phyloP scores from a whole-genome alignment of 1,284 basidiomycete genomes.

The Austroboletus niveus region DNA sequence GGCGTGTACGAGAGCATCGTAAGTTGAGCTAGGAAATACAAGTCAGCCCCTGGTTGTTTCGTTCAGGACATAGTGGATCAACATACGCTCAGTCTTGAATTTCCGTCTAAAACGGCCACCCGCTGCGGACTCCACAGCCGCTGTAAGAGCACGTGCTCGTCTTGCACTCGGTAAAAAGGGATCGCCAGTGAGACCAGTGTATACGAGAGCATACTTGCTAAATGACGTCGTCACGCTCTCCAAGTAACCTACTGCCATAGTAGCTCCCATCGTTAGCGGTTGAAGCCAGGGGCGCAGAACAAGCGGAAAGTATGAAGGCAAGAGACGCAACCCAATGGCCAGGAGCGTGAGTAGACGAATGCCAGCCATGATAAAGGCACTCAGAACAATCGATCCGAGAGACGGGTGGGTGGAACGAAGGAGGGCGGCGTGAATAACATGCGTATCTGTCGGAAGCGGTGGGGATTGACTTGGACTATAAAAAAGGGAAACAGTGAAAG shows the following conservation, averaged over 20 bases:
- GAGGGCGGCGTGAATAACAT: conserved; percentile 75
- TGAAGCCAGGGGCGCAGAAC: conserved; percentile 40
- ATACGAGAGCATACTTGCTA: conserved; percentile 81
- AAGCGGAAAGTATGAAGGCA: conserved; percentile 55
- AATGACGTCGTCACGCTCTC: conserved; percentile 71
- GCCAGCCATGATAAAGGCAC: conserved; percentile 73
- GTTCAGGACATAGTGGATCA: conserved; percentile 2
- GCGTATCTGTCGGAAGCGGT: conserved; percentile 58
- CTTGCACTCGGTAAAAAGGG: conserved; percentile 79
- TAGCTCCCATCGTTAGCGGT: conserved; percentile 38
- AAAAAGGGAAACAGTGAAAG: background rate
- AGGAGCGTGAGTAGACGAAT: conserved; percentile 56
- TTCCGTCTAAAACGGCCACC: conserved; percentile 44
- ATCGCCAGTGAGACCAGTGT: conserved; percentile 84
- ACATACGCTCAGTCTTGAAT: conserved; percentile 58
- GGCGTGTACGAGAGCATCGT: conserved; percentile 80
- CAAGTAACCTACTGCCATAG: conserved; percentile 51
- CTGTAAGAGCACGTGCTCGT: conserved; percentile 59
- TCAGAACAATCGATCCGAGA: conserved; percentile 75
- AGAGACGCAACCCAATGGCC: conserved; percentile 48
- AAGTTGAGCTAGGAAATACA: conserved; percentile 49
- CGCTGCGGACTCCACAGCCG: conserved; percentile 39
- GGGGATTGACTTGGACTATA: conserved; percentile 50
- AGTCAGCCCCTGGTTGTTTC: conserved; percentile 3
- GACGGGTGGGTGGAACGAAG: conserved; percentile 79